A percentile compares a stretch with the other conserved stretches of the same genome.
Conservation (phyloP, 139 green algal species). For the Zygnema cylindricum region DNA sequence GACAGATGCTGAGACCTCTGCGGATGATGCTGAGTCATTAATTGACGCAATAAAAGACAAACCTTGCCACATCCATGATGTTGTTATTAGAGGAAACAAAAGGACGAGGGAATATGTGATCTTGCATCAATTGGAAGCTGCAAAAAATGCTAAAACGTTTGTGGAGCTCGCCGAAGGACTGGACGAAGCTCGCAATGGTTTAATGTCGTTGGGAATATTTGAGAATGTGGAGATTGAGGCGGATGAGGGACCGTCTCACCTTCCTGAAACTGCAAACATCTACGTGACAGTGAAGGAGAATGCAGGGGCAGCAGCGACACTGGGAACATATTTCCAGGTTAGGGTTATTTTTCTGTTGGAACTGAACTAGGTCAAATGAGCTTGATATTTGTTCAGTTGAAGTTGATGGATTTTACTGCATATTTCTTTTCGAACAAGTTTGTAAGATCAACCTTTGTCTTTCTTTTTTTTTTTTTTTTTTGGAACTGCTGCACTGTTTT, state of each 20-base stretch:
- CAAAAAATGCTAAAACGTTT: constrained; percentile 18
- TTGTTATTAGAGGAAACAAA: constrained; percentile 41
- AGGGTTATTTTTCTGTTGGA: too few species aligned
- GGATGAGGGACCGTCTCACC: constrained; percentile 26
- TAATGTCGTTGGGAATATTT: constrained; percentile 45
- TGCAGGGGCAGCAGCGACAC: background rate
- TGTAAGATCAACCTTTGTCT: too few species aligned
- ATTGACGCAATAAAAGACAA: constrained; percentile 13
- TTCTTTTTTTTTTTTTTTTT: background rate
- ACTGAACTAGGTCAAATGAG: background rate
- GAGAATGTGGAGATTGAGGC: constrained; percentile 29
- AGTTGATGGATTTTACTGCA: background rate
- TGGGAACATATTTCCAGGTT: constrained; percentile 53
- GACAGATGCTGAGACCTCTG: background rate
- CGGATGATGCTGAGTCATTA: background rate
- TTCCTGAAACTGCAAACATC: constrained; percentile 32
- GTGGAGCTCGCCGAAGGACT: constrained; percentile 29
- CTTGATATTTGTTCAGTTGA: background rate
- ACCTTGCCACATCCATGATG: constrained; percentile 44
- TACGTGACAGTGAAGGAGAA: constrained; percentile 46
- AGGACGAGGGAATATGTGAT: constrained; percentile 41
- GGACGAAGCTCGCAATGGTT: background rate
- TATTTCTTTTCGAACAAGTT: too few species aligned
- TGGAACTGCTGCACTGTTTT: too few species aligned
- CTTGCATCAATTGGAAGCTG: constrained; percentile 18